Base-by-base conservation (phyloP, 2,329 filamentous ascomycete species). In the Phoma sp. region DNA sequence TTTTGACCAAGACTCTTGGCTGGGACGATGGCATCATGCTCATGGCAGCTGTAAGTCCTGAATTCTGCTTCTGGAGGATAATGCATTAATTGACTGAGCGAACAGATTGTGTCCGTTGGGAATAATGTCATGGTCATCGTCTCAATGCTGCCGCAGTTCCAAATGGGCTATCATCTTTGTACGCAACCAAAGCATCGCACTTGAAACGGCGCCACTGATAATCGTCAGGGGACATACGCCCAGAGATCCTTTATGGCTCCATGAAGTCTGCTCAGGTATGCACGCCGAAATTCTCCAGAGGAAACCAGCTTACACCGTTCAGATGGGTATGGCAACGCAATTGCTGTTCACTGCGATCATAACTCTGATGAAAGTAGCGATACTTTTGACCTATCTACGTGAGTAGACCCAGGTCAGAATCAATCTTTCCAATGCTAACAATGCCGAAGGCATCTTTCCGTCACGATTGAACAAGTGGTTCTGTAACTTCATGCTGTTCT, bases 21-120 rank as follows among this genome's bases (percentile, higher is more conserved):
- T 65, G 58, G 61, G 69, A 70, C 40, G 68, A 71, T 49, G 66
- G 65, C 52, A 51, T 62, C n/a, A 71, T 71, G 68, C 40, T 65
- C 7, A 17, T 61, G 5, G 68, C 68, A 36, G 57, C 64, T 23
- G 64, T 67, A 55, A 60, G 64, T 61, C 4, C n/a, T 18, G n/a
- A n/a, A 6, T 1, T 2, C 4, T 3, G 3, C 4, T 12, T 12
- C 6, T 4, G 4, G n/a, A 12, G 30, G 14, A 23, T 1, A 36
- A 14, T 2, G 23, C n/a, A 32, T 21, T 14, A 7, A 4, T 29
- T 5, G 14, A 11, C 43, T 48, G 17, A 45, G 20, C 7, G 5
- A 21, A 0, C 30, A 67, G 59, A 26, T 70, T 7, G 36, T 54
- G 23, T 57, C 58, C n/a, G 53, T 71, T 9, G 62, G 60, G 5